Base-by-base conservation (phyloP, 2,329 filamentous ascomycete species). In the Cytospora piceicola region DNA sequence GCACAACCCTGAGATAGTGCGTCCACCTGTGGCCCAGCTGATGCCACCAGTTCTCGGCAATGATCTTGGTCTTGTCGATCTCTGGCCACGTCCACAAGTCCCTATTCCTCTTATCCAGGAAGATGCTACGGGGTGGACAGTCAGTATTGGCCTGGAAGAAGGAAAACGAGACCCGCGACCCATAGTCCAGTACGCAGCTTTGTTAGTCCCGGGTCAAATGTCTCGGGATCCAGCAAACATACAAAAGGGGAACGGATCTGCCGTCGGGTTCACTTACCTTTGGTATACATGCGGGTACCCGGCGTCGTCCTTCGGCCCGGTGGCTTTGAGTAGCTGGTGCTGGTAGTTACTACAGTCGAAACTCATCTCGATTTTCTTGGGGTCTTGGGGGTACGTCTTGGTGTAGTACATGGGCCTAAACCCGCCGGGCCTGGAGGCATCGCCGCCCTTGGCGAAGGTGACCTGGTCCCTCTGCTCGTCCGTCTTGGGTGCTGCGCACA, bases 311-410 rank as follows among this genome's bases (percentile, higher is more conserved):
- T 71, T 51, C 1, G 70, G 46, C 12, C 66, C 58, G 22, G 72
- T 73, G 0, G 73, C 72, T 24, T 75, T 74, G 1, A 86, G 86
- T 68, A 93, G 90, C 72, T 92, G 90, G 54, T 88, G 83, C 73
- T 93, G 90, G 76, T 92, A 92, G 73, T 91, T 90, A 46, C 87
- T 89, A 77, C 88, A 90, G 75, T 93, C 89, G 76, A 92, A 93
- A 64, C 49, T 52, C 87, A 89, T 89, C 73, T 89, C 87, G 9
- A 90, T 83, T 71, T 87, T 85, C 2, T 78, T 83, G 1, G 81
- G 79, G 70, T 88, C 83, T 17, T 82, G 67, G 0, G 79, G 75
- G 73, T 90, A 89, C 61, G 81, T 83, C 63, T 88, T 85, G 69
- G 86, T 89, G 72, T 84, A 84, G 77, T 89, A 90, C 87, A 89